phyloP scores from a whole-genome alignment of 306 rosid species.

The Hippophae tibetana region DNA sequence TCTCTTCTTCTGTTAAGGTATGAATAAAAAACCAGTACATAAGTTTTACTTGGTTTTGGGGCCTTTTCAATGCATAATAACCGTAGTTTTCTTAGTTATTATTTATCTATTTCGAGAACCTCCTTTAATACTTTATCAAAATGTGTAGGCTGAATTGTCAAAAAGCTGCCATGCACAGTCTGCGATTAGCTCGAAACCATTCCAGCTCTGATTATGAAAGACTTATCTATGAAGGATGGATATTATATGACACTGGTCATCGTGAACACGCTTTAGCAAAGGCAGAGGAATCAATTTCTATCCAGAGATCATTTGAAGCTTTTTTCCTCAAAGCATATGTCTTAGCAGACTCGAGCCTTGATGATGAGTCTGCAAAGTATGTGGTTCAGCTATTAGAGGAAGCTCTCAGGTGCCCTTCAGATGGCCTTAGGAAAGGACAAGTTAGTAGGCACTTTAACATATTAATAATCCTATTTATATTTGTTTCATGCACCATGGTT shows the following conservation, averaged over 20 bases:
- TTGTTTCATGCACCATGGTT: conserved; percentile 13
- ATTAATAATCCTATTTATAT: conserved; percentile 8
- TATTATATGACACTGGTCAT: conserved; percentile 84
- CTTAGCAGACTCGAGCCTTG: conserved; percentile 69
- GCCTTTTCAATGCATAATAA: too few relatives aligned
- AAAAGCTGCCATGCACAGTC: conserved; percentile 82
- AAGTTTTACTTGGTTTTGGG: background rate
- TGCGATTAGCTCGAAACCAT: conserved; percentile 68
- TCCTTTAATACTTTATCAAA: background rate
- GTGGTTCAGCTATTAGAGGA: conserved; percentile 75
- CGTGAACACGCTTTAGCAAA: conserved; percentile 80
- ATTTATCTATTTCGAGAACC: too few relatives aligned
- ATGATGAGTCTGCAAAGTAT: conserved; percentile 47
- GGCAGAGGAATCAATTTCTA: conserved; percentile 70
- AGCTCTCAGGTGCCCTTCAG: conserved; percentile 91
- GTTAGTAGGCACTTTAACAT: conserved; percentile 28
- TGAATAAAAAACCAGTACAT: conserved; percentile 11
- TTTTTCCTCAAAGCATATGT: conserved; percentile 87
- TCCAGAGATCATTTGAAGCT: conserved; percentile 93
- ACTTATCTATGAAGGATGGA: conserved; percentile 95
- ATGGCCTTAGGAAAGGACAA: conserved; percentile 92
- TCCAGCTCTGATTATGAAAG: conserved; percentile 69
- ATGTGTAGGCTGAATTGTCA: conserved; percentile 69
- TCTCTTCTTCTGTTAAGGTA: conserved; percentile 78
- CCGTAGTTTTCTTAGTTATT: too few relatives aligned